Evolutionary conservation across 208 protist species (phyloP), one percentile per base, ranked within the genome.

Genomic region (Phytomonas francai): DNA sequence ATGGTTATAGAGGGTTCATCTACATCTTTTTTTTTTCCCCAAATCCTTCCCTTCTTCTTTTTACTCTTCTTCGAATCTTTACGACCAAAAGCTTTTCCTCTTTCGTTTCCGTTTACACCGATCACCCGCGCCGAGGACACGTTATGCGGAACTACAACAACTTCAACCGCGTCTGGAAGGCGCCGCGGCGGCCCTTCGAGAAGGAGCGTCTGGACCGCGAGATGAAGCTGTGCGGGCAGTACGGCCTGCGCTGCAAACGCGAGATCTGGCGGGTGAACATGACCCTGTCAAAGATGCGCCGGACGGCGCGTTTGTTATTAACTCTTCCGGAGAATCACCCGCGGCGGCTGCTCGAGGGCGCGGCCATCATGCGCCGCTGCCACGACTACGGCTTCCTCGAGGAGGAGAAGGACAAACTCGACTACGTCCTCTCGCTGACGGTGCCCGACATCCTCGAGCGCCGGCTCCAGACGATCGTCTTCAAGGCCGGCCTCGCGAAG

Each of bases 401-500:
- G 34, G 98, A 99, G 81, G 88, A 91, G 63, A 98, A 99, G 89
- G 93, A 98, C 88, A 98, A 99, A 78, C 97, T 99, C 72, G 99
- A 99, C 98, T 99, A 99, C 91, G 98, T 99, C 67, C 98, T 99
- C 30, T 96, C 92, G 45, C 96, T 99, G 34, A 99, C 98, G 72
- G 84, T 98, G 59, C 89, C 98, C 63, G 98, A 99, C 80, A 98
- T 99, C 87, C 89, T 99, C 34, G 98, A 99, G 84, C 97, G 99
- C 78, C 97, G 99, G 77, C 98, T 99, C 63, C 99, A 99, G 92
- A 99, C 99, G 49, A 78, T 99, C 63, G 97, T 99, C 33, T 98
- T 99, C 93, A 99, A 99, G 84, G 81, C 92, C 22, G 94, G 92
- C 65, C 92, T 99, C 66, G 98, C 99, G 78, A 99, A 99, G 84